A percentile compares a stretch with the other conserved stretches of the same genome.
These are phyloP conservation scores for Aphanocladium album DNA, from an alignment of 2,329 filamentous ascomycete genomes.

Conservation along the genomic window DNA sequence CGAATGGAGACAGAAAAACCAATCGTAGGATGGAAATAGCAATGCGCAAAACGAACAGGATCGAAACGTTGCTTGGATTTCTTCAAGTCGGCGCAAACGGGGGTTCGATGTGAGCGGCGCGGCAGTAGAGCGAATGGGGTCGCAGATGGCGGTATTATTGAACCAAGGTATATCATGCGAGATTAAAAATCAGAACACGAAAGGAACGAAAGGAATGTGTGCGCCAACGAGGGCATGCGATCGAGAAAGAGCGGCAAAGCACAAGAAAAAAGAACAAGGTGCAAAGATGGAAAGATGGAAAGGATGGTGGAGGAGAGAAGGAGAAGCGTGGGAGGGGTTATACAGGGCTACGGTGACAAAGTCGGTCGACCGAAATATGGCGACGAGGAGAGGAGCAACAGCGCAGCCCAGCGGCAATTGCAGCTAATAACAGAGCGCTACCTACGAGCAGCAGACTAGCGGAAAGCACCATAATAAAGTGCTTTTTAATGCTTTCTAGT, in stretches of 20 bases:
- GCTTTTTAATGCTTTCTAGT: not conserved
- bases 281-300: not conserved
- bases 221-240: not conserved
- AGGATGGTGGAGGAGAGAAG: not conserved
- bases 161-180: not conserved
- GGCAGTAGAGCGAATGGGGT: not conserved
- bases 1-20: not conserved
- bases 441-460: no score
- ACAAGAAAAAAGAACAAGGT: no score
- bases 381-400: not conserved
- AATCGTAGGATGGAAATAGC: not conserved
- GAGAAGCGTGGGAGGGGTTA: not conserved
- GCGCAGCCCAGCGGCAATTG: not conserved
- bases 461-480: not conserved
- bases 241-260: slow-evolving; percentile 6
- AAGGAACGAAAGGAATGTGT: not conserved
- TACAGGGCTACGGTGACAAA: not conserved
- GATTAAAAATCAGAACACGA: not conserved
- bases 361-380: not conserved
- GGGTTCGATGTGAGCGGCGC: not conserved
- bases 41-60: not conserved
- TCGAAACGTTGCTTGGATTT: not conserved
- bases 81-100: slow-evolving; percentile 3
- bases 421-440: not conserved
- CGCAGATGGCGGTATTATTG: not conserved